Evolutionary conservation across 371 early-diverging fungal genomes (phyloP).

Genomic region (Mortierella sp.): DNA sequence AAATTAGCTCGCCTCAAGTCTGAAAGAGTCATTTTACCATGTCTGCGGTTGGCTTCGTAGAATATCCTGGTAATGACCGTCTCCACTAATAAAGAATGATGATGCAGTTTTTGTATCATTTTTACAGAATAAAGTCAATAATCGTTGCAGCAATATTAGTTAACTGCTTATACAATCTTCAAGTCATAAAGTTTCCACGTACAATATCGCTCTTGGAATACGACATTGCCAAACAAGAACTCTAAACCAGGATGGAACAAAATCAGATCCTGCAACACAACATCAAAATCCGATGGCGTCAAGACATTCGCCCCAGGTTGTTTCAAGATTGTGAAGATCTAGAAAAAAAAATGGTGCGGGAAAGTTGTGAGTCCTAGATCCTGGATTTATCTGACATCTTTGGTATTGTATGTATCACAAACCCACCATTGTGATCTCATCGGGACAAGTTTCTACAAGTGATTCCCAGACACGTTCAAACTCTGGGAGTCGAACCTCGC

Average conservation of each 20-base stretch:
- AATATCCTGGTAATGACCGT: slow-evolving; percentile 91
- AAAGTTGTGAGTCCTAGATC: background rate
- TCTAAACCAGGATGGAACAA: slow-evolving; percentile 88
- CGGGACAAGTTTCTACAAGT: slow-evolving; percentile 32
- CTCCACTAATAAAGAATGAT: slow-evolving; percentile 55
- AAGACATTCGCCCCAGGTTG: slow-evolving; percentile 35
- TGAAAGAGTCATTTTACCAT: slow-evolving; percentile 76
- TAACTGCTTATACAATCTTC: background rate
- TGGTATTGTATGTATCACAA: background rate
- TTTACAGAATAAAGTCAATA: background rate
- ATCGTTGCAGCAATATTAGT: background rate
- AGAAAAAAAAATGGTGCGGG: slow-evolving; percentile 34
- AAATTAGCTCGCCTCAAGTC: slow-evolving; percentile 79
- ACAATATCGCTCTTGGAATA: slow-evolving; percentile 89
- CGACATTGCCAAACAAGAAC: slow-evolving; percentile 79
- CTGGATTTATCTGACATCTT: background rate
- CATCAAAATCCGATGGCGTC: slow-evolving; percentile 58
- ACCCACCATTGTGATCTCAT: slow-evolving; percentile 50
- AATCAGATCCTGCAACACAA: slow-evolving; percentile 68
- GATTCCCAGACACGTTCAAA: slow-evolving; percentile 45
- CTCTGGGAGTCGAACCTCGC: slow-evolving; percentile 36
- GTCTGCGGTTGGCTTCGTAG: slow-evolving; percentile 77
- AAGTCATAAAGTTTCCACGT: slow-evolving; percentile 26
- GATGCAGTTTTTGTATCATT: too few relatives aligned
- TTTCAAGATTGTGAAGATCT: slow-evolving; percentile 39